Percentiles rank a stretch among this genome's conserved stretches.
Conservation (phyloP, 208 protist genomes). For the Crithidia expoeki region DNA sequence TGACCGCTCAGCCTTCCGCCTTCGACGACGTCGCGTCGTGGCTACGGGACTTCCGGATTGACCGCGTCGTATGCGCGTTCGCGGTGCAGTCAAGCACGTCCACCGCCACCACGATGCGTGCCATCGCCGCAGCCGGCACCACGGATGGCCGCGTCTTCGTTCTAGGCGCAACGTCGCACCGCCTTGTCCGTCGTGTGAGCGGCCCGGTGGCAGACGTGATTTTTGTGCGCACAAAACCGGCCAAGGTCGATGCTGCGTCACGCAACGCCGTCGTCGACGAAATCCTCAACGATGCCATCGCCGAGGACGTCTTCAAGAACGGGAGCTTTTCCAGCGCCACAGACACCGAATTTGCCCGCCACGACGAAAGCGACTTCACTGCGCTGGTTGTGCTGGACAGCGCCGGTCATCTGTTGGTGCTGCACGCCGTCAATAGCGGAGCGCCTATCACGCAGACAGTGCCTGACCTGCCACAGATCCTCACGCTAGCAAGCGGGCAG, state of each 20-base stretch:
- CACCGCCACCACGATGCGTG: slow-evolving; percentile 21
- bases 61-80: slow-evolving; percentile 59
- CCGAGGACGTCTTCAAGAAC: slow-evolving; percentile 16
- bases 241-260: slow-evolving; percentile 5
- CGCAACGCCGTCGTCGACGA: slow-evolving; percentile 40
- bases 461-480: slow-evolving; percentile 63
- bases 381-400: slow-evolving; percentile 74
- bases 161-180: slow-evolving; percentile 29
- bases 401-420: slow-evolving; percentile 61
- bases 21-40: slow-evolving; percentile 43
- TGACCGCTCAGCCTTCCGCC: slow-evolving; percentile 7
- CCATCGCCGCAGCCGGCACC: slow-evolving; percentile 59
- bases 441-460: slow-evolving; percentile 48
- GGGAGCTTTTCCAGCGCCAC: slow-evolving; percentile 14
- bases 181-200: slow-evolving; percentile 47
- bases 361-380: slow-evolving; percentile 20
- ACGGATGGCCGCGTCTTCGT: slow-evolving; percentile 66
- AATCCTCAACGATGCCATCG: slow-evolving; percentile 32
- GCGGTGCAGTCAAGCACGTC: slow-evolving; percentile 60
- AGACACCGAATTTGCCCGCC: slow-evolving; percentile 7
- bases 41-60: slow-evolving; percentile 33
- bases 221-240: slow-evolving; percentile 51
- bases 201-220: slow-evolving; percentile 75
- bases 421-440: slow-evolving; percentile 51
- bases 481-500: slow-evolving; percentile 41